Conservation (phyloP, 805 yeast species). For the Candida endomychidarum region DNA sequence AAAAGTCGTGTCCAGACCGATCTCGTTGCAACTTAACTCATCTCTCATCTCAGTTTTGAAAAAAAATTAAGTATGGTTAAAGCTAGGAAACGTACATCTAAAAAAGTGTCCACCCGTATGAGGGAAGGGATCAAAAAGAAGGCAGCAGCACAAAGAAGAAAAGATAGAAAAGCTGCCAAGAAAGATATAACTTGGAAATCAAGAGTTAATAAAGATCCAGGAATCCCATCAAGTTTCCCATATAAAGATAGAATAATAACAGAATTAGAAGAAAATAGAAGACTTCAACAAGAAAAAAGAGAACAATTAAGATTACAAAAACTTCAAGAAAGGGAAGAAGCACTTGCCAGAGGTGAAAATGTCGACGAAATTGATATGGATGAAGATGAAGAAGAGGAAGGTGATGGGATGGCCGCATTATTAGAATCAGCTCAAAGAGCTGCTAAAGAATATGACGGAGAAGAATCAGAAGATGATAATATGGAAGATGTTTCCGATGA, state of each 20-base stretch:
- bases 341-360: slow-evolving; percentile 36
- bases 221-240: slow-evolving; percentile 93
- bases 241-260: slow-evolving; percentile 80
- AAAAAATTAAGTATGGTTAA: slow-evolving; percentile 21
- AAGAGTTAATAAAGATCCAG: slow-evolving; percentile 79
- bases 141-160: slow-evolving; percentile 87
- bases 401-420: slow-evolving; percentile 73
- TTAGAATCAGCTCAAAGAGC: slow-evolving; percentile 89
- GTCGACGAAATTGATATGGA: slow-evolving; percentile 39
- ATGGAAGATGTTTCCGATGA: slow-evolving; percentile 33
- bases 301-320: slow-evolving; percentile 49
- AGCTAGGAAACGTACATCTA: slow-evolving; percentile 69
- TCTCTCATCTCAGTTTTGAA: slow-evolving; percentile 4
- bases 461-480: slow-evolving; percentile 34
- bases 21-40: slow-evolving; percentile 11
- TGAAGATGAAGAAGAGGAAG: slow-evolving; percentile 38
- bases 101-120: slow-evolving; percentile 89
- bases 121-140: slow-evolving; percentile 96
- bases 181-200: slow-evolving; percentile 95
- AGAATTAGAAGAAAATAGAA: slow-evolving; percentile 66
- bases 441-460: slow-evolving; percentile 72
- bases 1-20: neutral
- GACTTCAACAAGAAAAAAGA: slow-evolving; percentile 54
- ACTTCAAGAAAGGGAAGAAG: slow-evolving; percentile 46
- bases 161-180: slow-evolving; percentile 78